phyloP scores from a whole-genome alignment of 352 stramenopile genomes.

The Globisporangium recalcitrans region DNA sequence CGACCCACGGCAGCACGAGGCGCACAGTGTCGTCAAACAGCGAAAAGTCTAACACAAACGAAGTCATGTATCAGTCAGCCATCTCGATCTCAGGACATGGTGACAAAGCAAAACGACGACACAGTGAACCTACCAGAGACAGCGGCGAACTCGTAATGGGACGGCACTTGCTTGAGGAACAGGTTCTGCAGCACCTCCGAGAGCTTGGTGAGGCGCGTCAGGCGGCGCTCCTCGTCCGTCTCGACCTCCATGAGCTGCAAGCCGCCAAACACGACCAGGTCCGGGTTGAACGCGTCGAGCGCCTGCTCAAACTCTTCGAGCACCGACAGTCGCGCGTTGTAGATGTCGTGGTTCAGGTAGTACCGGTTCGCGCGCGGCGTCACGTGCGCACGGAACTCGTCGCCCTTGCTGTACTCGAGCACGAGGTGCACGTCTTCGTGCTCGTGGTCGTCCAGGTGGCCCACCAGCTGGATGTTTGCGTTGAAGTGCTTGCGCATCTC shows the following conservation, averaged over 20 bases:
- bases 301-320: conserved; percentile 70
- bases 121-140: conserved; percentile 40
- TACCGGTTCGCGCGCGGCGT: conserved; percentile 78
- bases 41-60: conserved; percentile 47
- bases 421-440: conserved; percentile 79
- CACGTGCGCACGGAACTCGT: conserved; percentile 50
- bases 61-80: not conserved
- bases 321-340: conserved; percentile 76
- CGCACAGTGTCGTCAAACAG: conserved; percentile 79
- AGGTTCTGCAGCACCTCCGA: conserved; percentile 71
- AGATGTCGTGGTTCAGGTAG: conserved; percentile 84
- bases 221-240: conserved; percentile 45
- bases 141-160: conserved; percentile 80
- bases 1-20: conserved; percentile 70
- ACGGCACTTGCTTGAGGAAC: conserved; percentile 47
- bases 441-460: conserved; percentile 46
- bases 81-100: too few species aligned
- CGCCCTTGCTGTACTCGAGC: conserved; percentile 68
- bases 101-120: not conserved
- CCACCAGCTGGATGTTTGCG: conserved; percentile 57
- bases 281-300: conserved; percentile 50
- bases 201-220: conserved; percentile 53
- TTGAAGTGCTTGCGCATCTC: conserved; percentile 71
- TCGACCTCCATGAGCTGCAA: conserved; percentile 85
- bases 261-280: conserved; percentile 76